Evolutionary conservation across 2,329 filamentous ascomycete genomes (phyloP), one percentile per base, ranked within the genome.

Genomic region (Colletotrichum higginsianum): DNA sequence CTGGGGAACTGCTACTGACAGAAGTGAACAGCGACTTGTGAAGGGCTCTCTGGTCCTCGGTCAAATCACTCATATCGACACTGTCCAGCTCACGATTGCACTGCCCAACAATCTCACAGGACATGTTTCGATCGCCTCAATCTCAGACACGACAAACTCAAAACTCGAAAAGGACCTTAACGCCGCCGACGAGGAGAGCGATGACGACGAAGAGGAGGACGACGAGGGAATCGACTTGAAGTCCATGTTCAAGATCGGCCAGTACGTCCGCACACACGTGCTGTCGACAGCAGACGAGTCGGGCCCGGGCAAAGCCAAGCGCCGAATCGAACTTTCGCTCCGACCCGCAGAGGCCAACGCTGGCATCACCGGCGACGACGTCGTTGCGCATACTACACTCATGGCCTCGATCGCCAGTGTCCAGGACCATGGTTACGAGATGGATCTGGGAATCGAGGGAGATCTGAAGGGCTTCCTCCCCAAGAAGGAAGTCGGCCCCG

Each of bases 391-490:
- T 78, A 88, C 86, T 74, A 95, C 93, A 56, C 85, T 98, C 23
- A 97, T 98, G 87, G 96, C 95, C 2, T 92, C 95, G 0, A 92
- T 99, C 35, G 83, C 89, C 61, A 99, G 96, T 81, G 92, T 97
- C n/a, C 96, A 99, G 82, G 97, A 99, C 77, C 95, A 98, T 78
- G 96, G 96, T 73, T 88, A 96, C 69, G 90, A 98, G 67, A 98
- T 99, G 94, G 94, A 98, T 76, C 83, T 98, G 47, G 94, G 94
- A 21, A 86, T 91, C 46, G 89, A 91, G 64, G 84, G 87, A 42
- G 87, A 89, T 47, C 80, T 95, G 63, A 92, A 91, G 74, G 96
- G 94, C 3, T 99, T 99, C 83, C 87, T 99, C 78, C 90, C 94
- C 6, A 93, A 92, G 73, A 94, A 93, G 78, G 95, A 98, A 79